Conservation (phyloP, 176 grass and related monocot species). For the Thalia dealbata region DNA sequence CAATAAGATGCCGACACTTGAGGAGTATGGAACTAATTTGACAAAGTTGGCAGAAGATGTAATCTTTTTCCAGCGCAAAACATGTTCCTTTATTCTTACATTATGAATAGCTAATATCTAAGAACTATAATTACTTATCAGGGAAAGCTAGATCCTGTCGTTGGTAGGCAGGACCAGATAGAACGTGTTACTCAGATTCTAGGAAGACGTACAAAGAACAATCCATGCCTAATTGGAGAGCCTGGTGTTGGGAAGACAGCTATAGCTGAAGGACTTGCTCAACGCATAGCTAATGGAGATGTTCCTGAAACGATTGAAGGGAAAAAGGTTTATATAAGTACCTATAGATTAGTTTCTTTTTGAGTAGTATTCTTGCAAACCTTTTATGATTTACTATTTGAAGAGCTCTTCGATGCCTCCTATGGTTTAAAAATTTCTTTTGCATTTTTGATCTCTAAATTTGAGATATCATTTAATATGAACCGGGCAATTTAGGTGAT, state of each 20-base stretch:
- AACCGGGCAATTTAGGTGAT: slow-evolving; percentile 50
- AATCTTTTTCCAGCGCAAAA: slow-evolving; percentile 3
- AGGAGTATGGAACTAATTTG: slow-evolving; percentile 98
- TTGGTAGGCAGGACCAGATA: slow-evolving; percentile 79
- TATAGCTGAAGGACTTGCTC: slow-evolving; percentile 96
- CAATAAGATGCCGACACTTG: slow-evolving; percentile 95
- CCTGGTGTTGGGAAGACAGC: slow-evolving; percentile 98
- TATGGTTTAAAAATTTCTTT: neutral
- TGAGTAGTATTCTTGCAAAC: neutral
- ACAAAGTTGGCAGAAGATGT: slow-evolving; percentile 98
- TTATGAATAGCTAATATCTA: neutral
- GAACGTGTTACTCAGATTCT: slow-evolving; percentile 98
- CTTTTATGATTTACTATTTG: neutral
- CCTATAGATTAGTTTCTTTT: neutral
- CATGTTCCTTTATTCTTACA: neutral
- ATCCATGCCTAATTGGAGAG: slow-evolving; percentile 94
- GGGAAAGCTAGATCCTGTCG: slow-evolving; percentile 93
- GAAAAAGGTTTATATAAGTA: slow-evolving; percentile 48
- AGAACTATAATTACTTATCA: slow-evolving; percentile 11
- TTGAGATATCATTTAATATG: neutral
- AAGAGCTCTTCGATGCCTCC: neutral
- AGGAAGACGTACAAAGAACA: slow-evolving; percentile 91
- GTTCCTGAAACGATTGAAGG: slow-evolving; percentile 99
- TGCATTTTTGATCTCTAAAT: neutral
- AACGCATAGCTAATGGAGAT: slow-evolving; percentile 78